Percentiles rank a stretch among this genome's conserved stretches.
These are phyloP conservation scores for Microbotryomycetes sp. DNA, from an alignment of 1,284 basidiomycete species.

Conservation along the genomic window DNA sequence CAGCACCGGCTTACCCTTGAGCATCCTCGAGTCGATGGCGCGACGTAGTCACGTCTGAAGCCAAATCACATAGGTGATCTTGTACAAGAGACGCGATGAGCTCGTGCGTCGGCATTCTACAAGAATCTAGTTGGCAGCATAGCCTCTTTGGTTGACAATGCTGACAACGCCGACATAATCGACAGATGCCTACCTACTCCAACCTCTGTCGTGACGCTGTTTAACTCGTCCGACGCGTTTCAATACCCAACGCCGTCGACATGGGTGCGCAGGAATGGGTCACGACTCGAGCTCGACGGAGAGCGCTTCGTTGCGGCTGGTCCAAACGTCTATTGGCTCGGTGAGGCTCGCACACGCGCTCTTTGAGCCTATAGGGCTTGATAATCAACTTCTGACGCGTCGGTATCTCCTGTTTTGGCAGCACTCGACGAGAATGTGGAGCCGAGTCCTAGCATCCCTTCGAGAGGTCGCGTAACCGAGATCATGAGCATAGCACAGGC, in stretches of 20 bases:
- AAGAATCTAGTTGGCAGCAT: too few relatives aligned
- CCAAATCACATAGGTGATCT: too few relatives aligned
- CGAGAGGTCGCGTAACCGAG: slow-evolving; percentile 38
- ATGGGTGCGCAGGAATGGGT: slow-evolving; percentile 31
- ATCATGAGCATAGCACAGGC: slow-evolving; percentile 38
- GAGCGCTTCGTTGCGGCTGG: slow-evolving; percentile 35
- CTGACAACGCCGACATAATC: neutral
- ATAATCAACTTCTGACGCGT: neutral
- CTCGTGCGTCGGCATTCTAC: too few relatives aligned
- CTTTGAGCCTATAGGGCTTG: neutral
- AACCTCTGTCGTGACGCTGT: neutral
- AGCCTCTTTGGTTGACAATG: too few relatives aligned
- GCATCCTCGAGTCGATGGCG: too few relatives aligned
- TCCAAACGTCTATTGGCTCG: slow-evolving; percentile 43
- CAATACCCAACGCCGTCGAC: slow-evolving; percentile 4
- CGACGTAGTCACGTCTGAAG: too few relatives aligned
- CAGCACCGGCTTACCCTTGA: too few relatives aligned
- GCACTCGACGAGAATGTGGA: slow-evolving; percentile 39
- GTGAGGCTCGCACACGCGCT: slow-evolving; percentile 28
- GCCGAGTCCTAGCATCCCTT: slow-evolving; percentile 40
- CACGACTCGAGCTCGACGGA: slow-evolving; percentile 28
- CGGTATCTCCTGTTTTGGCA: slow-evolving; percentile 20
- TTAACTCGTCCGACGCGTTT: slow-evolving; percentile 20
- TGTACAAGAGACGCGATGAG: too few relatives aligned
- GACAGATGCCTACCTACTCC: slow-evolving; percentile 13